phyloP scores from a whole-genome alignment of 2,329 filamentous ascomycete species.

The Chlorencoelia australis region DNA sequence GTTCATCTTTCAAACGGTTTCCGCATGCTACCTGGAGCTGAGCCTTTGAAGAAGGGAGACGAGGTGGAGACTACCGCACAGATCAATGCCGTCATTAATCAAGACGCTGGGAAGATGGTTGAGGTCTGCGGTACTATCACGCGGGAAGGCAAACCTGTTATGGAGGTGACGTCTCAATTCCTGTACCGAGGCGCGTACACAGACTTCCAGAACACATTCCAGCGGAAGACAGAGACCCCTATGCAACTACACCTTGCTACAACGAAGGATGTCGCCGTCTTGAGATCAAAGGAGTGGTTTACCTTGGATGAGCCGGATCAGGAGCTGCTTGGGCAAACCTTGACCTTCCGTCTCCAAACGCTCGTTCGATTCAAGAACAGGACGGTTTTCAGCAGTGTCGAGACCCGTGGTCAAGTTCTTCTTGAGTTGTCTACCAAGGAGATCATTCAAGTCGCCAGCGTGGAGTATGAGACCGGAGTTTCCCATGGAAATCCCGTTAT shows the following conservation, averaged over 20 bases:
- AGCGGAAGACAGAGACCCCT: conserved; percentile 90
- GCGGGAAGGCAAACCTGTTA: conserved; percentile 73
- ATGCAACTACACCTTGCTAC: conserved; percentile 86
- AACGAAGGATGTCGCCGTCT: conserved; percentile 82
- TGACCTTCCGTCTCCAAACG: conserved; percentile 92
- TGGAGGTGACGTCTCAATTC: conserved; percentile 99
- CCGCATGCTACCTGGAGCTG: conserved; percentile 93
- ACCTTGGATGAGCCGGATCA: conserved; percentile 73
- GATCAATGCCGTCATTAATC: conserved; percentile 96
- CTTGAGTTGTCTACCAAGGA: conserved; percentile 95
- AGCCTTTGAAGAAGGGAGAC: conserved; percentile 92
- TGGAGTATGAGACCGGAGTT: conserved; percentile 84
- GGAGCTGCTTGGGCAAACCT: conserved; percentile 81
- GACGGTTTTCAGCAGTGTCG: conserved; percentile 79
- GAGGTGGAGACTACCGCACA: conserved; percentile 86
- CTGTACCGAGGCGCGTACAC: conserved; percentile 87
- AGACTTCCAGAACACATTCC: conserved; percentile 97
- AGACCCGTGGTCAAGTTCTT: conserved; percentile 86
- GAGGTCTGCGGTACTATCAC: conserved; percentile 97
- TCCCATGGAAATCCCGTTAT: conserved; percentile 96
- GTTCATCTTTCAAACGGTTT: conserved; percentile 96
- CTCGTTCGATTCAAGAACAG: conserved; percentile 92
- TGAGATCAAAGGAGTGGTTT: conserved; percentile 98
- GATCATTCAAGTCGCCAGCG: conserved; percentile 91
- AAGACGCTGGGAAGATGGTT: conserved; percentile 98